Percentiles rank a stretch among this genome's conserved stretches.
phyloP scores from a whole-genome alignment of 805 yeast species.

The Metschnikowia cerradonensis region DNA sequence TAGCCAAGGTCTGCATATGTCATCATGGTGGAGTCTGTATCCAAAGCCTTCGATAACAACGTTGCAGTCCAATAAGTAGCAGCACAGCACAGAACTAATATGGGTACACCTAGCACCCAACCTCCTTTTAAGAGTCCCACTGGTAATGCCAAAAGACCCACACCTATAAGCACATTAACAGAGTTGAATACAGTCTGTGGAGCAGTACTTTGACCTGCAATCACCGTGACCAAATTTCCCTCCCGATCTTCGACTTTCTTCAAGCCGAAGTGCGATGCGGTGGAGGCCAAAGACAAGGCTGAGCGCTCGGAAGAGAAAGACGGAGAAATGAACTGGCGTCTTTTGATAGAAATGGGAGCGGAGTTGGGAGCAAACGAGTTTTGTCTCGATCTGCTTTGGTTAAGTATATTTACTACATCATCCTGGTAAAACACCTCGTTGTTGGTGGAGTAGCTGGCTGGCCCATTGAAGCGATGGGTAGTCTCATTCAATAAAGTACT shows the following conservation, averaged over 20 bases:
- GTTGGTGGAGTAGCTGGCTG: slow-evolving; percentile 11
- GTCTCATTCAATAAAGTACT: slow-evolving; percentile 44
- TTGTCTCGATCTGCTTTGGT: slow-evolving; percentile 26
- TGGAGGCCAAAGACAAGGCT: slow-evolving; percentile 31
- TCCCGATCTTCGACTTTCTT: slow-evolving; percentile 65
- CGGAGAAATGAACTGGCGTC: slow-evolving; percentile 31
- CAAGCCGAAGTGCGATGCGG: slow-evolving; percentile 50
- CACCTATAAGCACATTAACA: slow-evolving; percentile 63
- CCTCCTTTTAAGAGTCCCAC: slow-evolving; percentile 63
- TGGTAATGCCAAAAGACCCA: slow-evolving; percentile 64
- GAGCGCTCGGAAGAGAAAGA: slow-evolving; percentile 44
- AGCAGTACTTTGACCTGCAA: slow-evolving; percentile 78
- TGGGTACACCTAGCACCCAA: slow-evolving; percentile 58
- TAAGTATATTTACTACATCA: slow-evolving; percentile 27
- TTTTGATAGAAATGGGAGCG: slow-evolving; percentile 24
- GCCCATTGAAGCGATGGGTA: slow-evolving; percentile 7
- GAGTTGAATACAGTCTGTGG: slow-evolving; percentile 68
- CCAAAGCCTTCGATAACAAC: slow-evolving; percentile 38
- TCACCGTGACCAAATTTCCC: slow-evolving; percentile 66
- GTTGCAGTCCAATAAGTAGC: slow-evolving; percentile 76
- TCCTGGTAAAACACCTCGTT: slow-evolving; percentile 40
- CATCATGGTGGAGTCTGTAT: slow-evolving; percentile 27
- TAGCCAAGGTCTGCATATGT: slow-evolving; percentile 29
- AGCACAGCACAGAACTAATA: slow-evolving; percentile 57
- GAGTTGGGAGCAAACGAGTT: slow-evolving; percentile 18